A percentile compares a stretch with the other conserved stretches of the same genome.
These are phyloP conservation scores for Reticulascus tulasneorum DNA, from an alignment of 2,329 filamentous ascomycete genomes.

Conservation along the genomic window DNA sequence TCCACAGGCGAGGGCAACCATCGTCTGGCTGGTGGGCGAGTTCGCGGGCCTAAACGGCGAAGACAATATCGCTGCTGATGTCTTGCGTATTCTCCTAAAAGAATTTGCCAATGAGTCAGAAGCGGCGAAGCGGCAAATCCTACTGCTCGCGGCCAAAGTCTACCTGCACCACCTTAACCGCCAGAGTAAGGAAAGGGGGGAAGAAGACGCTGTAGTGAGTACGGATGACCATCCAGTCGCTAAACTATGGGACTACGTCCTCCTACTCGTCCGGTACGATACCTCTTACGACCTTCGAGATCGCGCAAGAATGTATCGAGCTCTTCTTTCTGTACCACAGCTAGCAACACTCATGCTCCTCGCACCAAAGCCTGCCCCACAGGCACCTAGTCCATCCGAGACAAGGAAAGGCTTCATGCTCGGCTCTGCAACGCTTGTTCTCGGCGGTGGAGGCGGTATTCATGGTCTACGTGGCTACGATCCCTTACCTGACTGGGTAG, in stretches of 20 bases:
- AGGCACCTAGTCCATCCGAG: slow-evolving; percentile 85
- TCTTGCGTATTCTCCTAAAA: slow-evolving; percentile 81
- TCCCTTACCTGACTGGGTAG: slow-evolving; percentile 78
- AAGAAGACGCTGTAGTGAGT: slow-evolving; percentile 25
- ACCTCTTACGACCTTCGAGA: slow-evolving; percentile 93
- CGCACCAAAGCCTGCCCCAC: slow-evolving; percentile 90
- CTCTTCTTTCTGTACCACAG: slow-evolving; percentile 78
- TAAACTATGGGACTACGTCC: slow-evolving; percentile 77
- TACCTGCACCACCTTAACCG: slow-evolving; percentile 84
- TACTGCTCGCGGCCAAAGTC: slow-evolving; percentile 92
- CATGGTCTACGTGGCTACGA: slow-evolving; percentile 77
- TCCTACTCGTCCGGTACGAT: slow-evolving; percentile 86
- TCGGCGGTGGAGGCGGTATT: slow-evolving; percentile 70
- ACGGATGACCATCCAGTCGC: slow-evolving; percentile 64
- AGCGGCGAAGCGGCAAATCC: slow-evolving; percentile 82
- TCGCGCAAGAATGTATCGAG: slow-evolving; percentile 80
- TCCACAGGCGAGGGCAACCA: slow-evolving; percentile 84
- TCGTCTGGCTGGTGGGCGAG: slow-evolving; percentile 96
- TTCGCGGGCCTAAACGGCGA: slow-evolving; percentile 77
- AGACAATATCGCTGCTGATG: slow-evolving; percentile 89
- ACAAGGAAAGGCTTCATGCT: slow-evolving; percentile 72
- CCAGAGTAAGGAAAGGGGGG: slow-evolving; percentile 40
- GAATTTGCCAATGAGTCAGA: slow-evolving; percentile 82
- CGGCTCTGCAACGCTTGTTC: slow-evolving; percentile 79
- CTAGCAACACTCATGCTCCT: slow-evolving; percentile 86